Base-by-base conservation (phyloP, 352 stramenopile species). In the Pythium chondricola region DNA sequence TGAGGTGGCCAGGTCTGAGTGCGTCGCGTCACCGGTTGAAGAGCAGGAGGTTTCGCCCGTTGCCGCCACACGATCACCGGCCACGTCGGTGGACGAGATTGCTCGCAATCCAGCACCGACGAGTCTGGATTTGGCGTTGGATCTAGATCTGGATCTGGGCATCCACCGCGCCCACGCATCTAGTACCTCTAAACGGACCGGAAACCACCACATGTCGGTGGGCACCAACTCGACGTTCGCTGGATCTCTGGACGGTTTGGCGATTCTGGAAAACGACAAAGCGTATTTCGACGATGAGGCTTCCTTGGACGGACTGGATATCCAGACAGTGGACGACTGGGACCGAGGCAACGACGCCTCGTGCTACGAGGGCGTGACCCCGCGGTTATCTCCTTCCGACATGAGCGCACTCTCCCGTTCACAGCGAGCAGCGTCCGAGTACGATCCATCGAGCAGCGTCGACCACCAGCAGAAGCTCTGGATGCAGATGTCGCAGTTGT, bases 311-410 rank as follows among this genome's bases (percentile, higher is more conserved):
- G 37, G 26, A 14, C 25, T 37, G 29, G 40, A 49, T 6, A 48
- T 63, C 39, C 41, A 63, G 43, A 63, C 47, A 9, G 47, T 52
- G 25, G 42, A 63, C 24, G 55, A 63, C 22, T 63, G 55, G 55
- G 48, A 63, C 33, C 55, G 48, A n/a, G 47, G 53, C 32, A 40
- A 56, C 47, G 41, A 57, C 18, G 32, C 40, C 21, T 63, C 55
- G 27, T 57, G 52, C 25, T 56, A 63, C 30, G 22, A 43, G 20
- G 27, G 35, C 6, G 17, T 22, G 25, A n/a, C 40, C 4, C 51
- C 42, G 10, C 36, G 35, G 3, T 5, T 59, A 4, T 59, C 52
- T 26, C 18, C 43, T 8, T 59, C 43, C 2, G 43, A 52, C 20
- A 33, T 24, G 2, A 45, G 21, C 22, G 39, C 16, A 16, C 8